Evolutionary conservation across 345 rosid species (phyloP), one percentile per base, ranked within the genome.

Genomic region (Turritis glabra): DNA sequence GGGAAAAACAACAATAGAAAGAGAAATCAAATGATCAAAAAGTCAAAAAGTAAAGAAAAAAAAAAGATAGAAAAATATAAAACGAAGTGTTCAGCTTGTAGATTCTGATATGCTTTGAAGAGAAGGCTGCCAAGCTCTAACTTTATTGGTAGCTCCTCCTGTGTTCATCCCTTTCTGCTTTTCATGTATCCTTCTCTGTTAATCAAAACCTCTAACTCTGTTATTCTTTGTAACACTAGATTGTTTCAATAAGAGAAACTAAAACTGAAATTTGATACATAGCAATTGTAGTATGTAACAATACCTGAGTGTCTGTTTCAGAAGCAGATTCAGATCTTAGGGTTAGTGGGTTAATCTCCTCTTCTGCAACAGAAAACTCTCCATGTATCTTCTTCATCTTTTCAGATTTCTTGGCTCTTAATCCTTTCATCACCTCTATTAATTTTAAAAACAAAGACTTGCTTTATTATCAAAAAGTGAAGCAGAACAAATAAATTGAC

Each of bases 111-210:
- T 77, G 77, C 80, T 77, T 51, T 72, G 77, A 57, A 77, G 80
- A 57, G 80, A 77, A 63, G 80, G 80, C 54, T 77, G 80, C 80
- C 80, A 77, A 64, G 73, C 63, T 77, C 64, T 77, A 40, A 48
- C 63, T 72, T 77, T 71, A 25, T 35, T 55, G 52, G 19, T 44
- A 52, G 51, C 75, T 41, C 71, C 72, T 41, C 71, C 75, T 40
- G 29, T 43, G 37, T 71, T 56, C 58, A 27, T 29, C 30, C 67
- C 59, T 64, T 73, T 71, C 80, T 77, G 73, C 33, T 64, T 70
- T 37, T 76, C 75, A 61, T 69, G 17, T 1, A 60, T 32, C 58
- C 2, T 61, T 54, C 52, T 53, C 79, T 76, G 64, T 69, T 60
- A 6, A 54, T 14, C 26, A 37, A 53, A 61, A 32, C n/a, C 43